Percentiles rank a stretch among this genome's conserved stretches.
phyloP scores from a whole-genome alignment of 495 filamentous ascomycete genomes.

The Aspergillus sparsus region DNA sequence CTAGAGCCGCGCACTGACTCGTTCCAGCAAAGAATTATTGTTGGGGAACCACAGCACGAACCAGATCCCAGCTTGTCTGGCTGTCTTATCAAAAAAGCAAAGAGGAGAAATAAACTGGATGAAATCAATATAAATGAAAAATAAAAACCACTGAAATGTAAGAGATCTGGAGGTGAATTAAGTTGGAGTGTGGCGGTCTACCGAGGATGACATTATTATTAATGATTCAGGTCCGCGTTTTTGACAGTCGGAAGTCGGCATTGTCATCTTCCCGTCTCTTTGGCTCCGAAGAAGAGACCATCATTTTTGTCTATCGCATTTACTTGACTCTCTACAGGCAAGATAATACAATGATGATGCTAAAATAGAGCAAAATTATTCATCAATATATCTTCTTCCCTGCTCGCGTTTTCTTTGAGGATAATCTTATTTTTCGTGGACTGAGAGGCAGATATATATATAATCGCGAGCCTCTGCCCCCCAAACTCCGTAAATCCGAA shows the following conservation, averaged over 20 bases:
- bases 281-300: neutral
- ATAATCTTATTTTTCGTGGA: too few relatives aligned
- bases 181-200: neutral
- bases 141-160: neutral
- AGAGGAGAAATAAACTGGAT: neutral
- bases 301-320: too few relatives aligned
- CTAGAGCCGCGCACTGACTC: neutral
- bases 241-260: slow-evolving; percentile 3
- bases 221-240: neutral
- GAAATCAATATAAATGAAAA: neutral
- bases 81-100: neutral
- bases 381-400: too few relatives aligned
- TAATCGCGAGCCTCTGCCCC: too few relatives aligned
- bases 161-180: neutral
- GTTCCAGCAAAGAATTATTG: neutral
- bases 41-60: too few relatives aligned
- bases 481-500: too few relatives aligned
- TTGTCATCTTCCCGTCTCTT: neutral
- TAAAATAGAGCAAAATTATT: too few relatives aligned
- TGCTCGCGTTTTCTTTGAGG: too few relatives aligned
- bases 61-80: too few relatives aligned
- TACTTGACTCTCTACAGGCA: too few relatives aligned
- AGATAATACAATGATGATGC: too few relatives aligned
- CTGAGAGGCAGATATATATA: too few relatives aligned
- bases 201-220: neutral